Conservation (phyloP, 148 eudicot species). For the Chenopodium formosanum region DNA sequence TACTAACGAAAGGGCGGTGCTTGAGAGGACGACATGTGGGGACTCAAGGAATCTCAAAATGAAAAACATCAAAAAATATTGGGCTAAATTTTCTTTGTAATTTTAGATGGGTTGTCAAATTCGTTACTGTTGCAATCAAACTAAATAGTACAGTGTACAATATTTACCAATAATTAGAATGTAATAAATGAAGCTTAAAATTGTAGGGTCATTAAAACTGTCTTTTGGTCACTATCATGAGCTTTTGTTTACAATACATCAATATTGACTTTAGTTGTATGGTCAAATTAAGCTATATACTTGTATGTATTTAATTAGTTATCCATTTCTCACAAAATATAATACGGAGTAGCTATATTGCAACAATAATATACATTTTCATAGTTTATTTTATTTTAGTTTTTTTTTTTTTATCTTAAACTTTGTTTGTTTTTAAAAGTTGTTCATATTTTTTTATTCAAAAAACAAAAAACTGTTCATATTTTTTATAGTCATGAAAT, state of each 20-base stretch:
- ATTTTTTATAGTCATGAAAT: no score
- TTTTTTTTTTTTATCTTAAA: no score
- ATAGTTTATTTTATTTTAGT: no score
- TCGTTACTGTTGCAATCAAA: neutral
- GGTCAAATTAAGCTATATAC: neutral
- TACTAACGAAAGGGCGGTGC: slow-evolving; percentile 1
- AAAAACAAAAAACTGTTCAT: no score
- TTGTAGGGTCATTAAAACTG: slow-evolving; percentile 2
- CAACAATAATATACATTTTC: no score
- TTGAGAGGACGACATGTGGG: slow-evolving; percentile 12
- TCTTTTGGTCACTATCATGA: slow-evolving; percentile 14
- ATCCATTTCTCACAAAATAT: no score
- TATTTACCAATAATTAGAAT: neutral
- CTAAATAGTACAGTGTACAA: neutral
- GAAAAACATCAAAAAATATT: neutral
- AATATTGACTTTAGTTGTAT: neutral
- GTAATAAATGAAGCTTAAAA: slow-evolving; percentile 7
- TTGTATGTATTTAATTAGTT: no score
- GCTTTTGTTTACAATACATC: neutral
- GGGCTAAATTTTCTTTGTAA: neutral
- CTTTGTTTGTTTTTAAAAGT: no score
- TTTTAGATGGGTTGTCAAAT: neutral
- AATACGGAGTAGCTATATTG: no score
- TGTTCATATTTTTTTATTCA: no score
- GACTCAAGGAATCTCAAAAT: slow-evolving; percentile 4